Percentiles rank a stretch among this genome's conserved stretches.
phyloP scores from a whole-genome alignment of 257 asterid genomes.

The Solanum sejunctum region DNA sequence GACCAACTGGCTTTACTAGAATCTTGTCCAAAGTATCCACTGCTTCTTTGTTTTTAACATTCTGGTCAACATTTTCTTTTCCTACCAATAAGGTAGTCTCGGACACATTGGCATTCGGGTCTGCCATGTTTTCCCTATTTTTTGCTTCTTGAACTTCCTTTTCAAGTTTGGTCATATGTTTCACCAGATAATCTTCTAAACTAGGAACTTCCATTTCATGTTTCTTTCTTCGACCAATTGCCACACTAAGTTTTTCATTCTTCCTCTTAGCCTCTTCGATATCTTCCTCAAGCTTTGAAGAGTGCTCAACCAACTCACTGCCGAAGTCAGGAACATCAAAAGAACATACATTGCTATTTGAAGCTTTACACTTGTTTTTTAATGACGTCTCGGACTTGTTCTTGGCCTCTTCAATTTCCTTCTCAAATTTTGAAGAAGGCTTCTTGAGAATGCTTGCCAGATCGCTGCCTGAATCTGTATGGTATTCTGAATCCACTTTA shows the following conservation, averaged over 20 bases:
- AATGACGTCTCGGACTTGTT: slow-evolving; percentile 7
- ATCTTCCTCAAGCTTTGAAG: slow-evolving; percentile 70
- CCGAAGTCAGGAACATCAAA: slow-evolving; percentile 31
- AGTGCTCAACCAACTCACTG: slow-evolving; percentile 29
- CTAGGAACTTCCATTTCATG: slow-evolving; percentile 40
- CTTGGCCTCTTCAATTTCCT: slow-evolving; percentile 6
- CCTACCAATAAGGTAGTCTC: slow-evolving; percentile 3
- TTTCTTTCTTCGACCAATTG: neutral
- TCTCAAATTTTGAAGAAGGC: slow-evolving; percentile 1
- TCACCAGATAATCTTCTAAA: slow-evolving; percentile 60
- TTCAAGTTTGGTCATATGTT: slow-evolving; percentile 62
- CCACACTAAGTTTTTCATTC: neutral
- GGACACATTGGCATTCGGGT: neutral
- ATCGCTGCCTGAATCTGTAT: slow-evolving; percentile 4
- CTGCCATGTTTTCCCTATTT: slow-evolving; percentile 11
- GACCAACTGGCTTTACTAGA: slow-evolving; percentile 3
- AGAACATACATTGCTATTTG: neutral
- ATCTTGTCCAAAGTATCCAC: slow-evolving; percentile 4
- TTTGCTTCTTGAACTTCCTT: slow-evolving; percentile 71
- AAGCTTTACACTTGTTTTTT: neutral
- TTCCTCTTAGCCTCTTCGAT: slow-evolving; percentile 30
- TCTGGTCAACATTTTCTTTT: slow-evolving; percentile 50
- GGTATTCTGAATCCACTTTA: neutral
- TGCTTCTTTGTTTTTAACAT: slow-evolving; percentile 10
- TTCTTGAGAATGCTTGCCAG: slow-evolving; percentile 3